Evolutionary conservation across 2,329 filamentous ascomycete genomes (phyloP).

Genomic region (Botrytis aclada): DNA sequence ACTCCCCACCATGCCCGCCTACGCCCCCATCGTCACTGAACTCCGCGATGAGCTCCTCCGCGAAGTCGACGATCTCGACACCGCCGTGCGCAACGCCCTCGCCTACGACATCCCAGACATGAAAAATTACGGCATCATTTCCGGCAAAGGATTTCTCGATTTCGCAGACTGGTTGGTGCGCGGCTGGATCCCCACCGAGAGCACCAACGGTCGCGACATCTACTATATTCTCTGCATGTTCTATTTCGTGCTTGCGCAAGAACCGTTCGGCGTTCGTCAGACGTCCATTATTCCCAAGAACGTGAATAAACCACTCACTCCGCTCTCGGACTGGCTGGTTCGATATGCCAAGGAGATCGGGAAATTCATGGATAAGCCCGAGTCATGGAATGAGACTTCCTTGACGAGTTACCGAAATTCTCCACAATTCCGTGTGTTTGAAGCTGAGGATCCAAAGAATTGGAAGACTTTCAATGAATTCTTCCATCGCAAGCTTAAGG

Average conservation of each 20-base stretch:
- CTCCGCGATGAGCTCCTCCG: slow-evolving; percentile 14
- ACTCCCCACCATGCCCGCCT: neutral
- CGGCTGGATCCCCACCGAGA: slow-evolving; percentile 41
- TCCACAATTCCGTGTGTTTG: slow-evolving; percentile 36
- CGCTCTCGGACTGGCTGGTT: slow-evolving; percentile 42
- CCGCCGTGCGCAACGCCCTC: slow-evolving; percentile 14
- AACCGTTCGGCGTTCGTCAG: slow-evolving; percentile 34
- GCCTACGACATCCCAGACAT: slow-evolving; percentile 5
- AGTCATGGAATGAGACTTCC: slow-evolving; percentile 37
- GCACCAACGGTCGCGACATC: slow-evolving; percentile 38
- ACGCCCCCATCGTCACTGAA: neutral
- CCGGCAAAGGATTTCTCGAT: slow-evolving; percentile 11
- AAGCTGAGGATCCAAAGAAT: slow-evolving; percentile 39
- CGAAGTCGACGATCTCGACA: slow-evolving; percentile 15
- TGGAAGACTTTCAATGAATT: slow-evolving; percentile 44
- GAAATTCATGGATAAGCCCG: slow-evolving; percentile 37
- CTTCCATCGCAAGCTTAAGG: slow-evolving; percentile 42
- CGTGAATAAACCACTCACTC: slow-evolving; percentile 35
- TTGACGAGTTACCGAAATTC: slow-evolving; percentile 38
- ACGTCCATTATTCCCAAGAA: slow-evolving; percentile 36
- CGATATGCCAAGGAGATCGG: slow-evolving; percentile 41
- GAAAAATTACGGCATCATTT: slow-evolving; percentile 1
- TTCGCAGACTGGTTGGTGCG: slow-evolving; percentile 17
- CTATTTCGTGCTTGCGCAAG: slow-evolving; percentile 43
- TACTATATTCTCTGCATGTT: slow-evolving; percentile 42